phyloP scores from a whole-genome alignment of 2,329 filamentous ascomycete species.

The Periconia sp. region DNA sequence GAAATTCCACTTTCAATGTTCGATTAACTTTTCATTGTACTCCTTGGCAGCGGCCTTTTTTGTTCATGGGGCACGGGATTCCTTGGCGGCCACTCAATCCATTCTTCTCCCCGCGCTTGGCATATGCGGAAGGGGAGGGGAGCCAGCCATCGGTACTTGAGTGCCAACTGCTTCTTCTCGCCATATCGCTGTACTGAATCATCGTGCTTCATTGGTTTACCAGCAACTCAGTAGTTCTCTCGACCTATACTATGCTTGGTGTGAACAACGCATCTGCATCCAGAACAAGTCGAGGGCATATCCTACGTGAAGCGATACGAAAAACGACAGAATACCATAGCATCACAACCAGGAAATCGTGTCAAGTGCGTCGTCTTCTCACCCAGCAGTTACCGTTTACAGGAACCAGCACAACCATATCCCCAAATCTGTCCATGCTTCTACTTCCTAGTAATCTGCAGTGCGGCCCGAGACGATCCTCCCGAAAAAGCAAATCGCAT shows the following conservation, averaged over 20 bases:
- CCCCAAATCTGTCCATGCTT: neutral
- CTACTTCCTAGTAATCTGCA: neutral
- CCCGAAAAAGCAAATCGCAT: neutral
- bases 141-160: neutral
- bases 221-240: conserved; percentile 3
- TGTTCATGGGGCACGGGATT: conserved; percentile 9
- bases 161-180: neutral
- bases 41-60: conserved; percentile 11
- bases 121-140: conserved; percentile 2
- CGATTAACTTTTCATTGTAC: conserved; percentile 12
- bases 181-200: neutral
- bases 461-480: neutral
- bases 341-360: neutral
- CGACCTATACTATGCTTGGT: conserved; percentile 6
- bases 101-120: conserved; percentile 18
- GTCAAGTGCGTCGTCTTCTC: too few relatives aligned
- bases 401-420: neutral
- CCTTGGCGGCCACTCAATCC: conserved; percentile 10
- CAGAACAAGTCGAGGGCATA: conserved; percentile 2
- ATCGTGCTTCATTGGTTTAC: neutral
- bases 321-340: neutral
- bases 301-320: neutral
- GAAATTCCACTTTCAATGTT: conserved; percentile 12
- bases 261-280: conserved; percentile 13
- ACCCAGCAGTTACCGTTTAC: neutral